These are phyloP conservation scores for Blastobotrys illinoisensis DNA, from an alignment of 1,139 yeast species.

Conservation along the genomic window DNA sequence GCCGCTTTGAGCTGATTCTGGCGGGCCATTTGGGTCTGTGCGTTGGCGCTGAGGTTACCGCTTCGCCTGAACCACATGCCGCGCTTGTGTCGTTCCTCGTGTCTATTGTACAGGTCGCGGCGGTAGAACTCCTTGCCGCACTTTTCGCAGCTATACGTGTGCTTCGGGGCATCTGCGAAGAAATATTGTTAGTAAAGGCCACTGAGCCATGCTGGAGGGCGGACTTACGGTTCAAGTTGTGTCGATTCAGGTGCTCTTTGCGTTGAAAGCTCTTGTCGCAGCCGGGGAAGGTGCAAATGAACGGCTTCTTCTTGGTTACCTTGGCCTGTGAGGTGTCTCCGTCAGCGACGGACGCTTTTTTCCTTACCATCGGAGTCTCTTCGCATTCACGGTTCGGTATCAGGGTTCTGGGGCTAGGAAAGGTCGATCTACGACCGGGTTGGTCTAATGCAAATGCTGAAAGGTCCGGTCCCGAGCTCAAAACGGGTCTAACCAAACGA, in stretches of 20 bases:
- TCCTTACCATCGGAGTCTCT: not conserved
- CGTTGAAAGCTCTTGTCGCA: constrained; percentile 20
- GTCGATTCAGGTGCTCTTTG: constrained; percentile 23
- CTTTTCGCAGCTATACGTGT: constrained; percentile 13
- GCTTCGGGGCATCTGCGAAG: constrained; percentile 14
- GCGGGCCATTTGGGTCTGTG: not conserved
- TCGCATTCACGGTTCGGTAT: not conserved
- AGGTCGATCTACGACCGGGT: no score
- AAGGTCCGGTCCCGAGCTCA: no score
- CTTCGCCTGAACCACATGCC: constrained; percentile 17
- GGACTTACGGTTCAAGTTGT: constrained; percentile 18
- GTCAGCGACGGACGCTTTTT: not conserved
- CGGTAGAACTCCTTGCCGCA: constrained; percentile 18
- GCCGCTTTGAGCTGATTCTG: constrained; percentile 3
- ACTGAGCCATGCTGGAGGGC: not conserved
- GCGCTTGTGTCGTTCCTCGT: constrained; percentile 14
- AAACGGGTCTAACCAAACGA: no score
- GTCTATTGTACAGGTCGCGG: constrained; percentile 17
- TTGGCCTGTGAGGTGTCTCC: not conserved
- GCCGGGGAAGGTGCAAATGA: constrained; percentile 17
- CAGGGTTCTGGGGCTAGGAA: no score
- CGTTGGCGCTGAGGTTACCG: constrained; percentile 6
- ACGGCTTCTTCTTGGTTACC: constrained; percentile 8
- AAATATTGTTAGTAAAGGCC: constrained; percentile 1
- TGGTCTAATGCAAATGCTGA: no score